A percentile compares a stretch with the other conserved stretches of the same genome.
phyloP scores from a whole-genome alignment of 176 grass and related monocot genomes.

The Stipa capillata region DNA sequence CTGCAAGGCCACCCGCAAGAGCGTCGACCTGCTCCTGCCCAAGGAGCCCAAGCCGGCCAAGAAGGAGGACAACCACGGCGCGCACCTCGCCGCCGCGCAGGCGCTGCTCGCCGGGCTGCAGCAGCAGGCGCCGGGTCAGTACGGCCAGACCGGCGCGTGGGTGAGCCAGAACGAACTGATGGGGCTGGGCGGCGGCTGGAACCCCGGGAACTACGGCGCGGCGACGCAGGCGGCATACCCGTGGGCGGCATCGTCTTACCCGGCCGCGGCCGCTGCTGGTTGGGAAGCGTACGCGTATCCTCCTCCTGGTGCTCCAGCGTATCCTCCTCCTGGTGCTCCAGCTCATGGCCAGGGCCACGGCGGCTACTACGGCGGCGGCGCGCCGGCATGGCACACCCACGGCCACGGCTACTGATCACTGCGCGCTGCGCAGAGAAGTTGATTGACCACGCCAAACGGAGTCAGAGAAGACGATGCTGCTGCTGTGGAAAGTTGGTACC shows the following conservation, averaged over 20 bases:
- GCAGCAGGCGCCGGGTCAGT: not conserved
- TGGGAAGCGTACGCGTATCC: not conserved
- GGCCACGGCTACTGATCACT: not conserved
- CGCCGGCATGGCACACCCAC: not conserved
- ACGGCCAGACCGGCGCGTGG: not conserved
- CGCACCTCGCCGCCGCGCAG: not conserved
- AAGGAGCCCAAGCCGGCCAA: not conserved
- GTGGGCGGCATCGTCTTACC: not conserved
- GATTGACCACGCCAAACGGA: too few relatives aligned
- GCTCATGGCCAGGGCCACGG: not conserved
- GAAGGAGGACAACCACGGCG: not conserved
- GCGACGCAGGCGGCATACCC: not conserved
- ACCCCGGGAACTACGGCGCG: not conserved
- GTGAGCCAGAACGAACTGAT: not conserved
- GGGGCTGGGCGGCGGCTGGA: not conserved
- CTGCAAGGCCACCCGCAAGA: slow-evolving; percentile 27
- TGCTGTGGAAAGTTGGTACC: too few relatives aligned
- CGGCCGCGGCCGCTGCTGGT: fast-evolving
- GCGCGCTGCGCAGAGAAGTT: too few relatives aligned
- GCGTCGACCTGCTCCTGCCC: slow-evolving; percentile 5
- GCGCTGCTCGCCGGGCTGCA: not conserved
- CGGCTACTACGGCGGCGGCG: not conserved
- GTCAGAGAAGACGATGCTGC: too few relatives aligned
- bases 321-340: not conserved
- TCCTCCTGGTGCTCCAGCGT: not conserved